Evolutionary conservation across 2,329 filamentous ascomycete genomes (phyloP).

Genomic region (Atkinsonella hypoxylon): DNA sequence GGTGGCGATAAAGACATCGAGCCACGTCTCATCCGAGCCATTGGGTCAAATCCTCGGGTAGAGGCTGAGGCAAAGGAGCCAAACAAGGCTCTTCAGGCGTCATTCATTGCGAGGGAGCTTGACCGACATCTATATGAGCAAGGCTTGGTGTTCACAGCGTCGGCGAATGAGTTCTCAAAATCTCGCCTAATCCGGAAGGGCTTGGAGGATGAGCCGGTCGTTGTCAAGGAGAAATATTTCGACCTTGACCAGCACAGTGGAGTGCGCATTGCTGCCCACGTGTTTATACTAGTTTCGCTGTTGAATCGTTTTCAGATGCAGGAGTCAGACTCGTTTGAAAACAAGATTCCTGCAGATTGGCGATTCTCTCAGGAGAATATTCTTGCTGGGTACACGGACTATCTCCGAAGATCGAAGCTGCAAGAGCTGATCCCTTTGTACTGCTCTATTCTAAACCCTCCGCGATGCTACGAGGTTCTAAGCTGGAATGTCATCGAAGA

Average conservation of each 20-base stretch:
- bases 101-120: conserved; percentile 55
- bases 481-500: conserved; percentile 68
- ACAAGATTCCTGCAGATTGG: conserved; percentile 11
- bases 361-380: conserved; percentile 56
- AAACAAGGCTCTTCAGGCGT: conserved; percentile 65
- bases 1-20: conserved; percentile 41
- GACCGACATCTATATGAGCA: conserved; percentile 47
- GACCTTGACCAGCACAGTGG: conserved; percentile 47
- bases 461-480: conserved; percentile 57
- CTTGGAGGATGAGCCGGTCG: conserved; percentile 16
- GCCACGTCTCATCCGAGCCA: conserved; percentile 44
- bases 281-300: conserved; percentile 52
- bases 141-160: conserved; percentile 28
- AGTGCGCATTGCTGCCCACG: conserved; percentile 56
- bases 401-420: conserved; percentile 59
- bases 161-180: conserved; percentile 12
- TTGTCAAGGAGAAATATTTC: conserved; percentile 37
- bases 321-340: conserved; percentile 8
- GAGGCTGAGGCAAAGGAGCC: conserved; percentile 49
- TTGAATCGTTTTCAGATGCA: conserved; percentile 43
- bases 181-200: conserved; percentile 18
- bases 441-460: conserved; percentile 60
- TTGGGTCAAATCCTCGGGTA: conserved; percentile 46
- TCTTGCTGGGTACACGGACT: conserved; percentile 70
- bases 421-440: conserved; percentile 79